Evolutionary conservation across 202 grass and related monocot species (phyloP).

Genomic region (Musa balbisiana): DNA sequence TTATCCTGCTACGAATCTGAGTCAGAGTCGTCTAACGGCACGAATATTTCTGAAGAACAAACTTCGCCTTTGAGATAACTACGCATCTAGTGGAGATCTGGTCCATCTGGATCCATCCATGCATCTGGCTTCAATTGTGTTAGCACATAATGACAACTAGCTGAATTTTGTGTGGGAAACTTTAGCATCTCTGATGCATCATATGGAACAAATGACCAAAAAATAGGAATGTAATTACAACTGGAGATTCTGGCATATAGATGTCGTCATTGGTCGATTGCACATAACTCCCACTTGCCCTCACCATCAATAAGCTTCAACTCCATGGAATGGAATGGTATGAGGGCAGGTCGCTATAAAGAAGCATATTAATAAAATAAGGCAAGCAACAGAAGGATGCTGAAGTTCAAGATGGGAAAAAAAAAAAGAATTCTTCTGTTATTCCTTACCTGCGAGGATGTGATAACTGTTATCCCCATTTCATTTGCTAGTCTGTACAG

Average conservation of each 20-base stretch:
- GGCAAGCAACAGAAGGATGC: background rate
- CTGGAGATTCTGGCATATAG: background rate
- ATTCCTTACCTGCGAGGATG: slow-evolving; percentile 72
- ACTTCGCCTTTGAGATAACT: too few species aligned
- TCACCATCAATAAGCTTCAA: slow-evolving; percentile 92
- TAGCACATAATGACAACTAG: too few species aligned
- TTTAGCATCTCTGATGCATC: background rate
- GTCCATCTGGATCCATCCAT: too few species aligned
- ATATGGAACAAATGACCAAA: background rate
- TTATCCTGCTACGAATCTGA: too few species aligned
- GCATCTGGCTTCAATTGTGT: too few species aligned
- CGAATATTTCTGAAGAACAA: too few species aligned
- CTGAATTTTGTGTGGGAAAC: too few species aligned
- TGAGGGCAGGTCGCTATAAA: slow-evolving; percentile 76
- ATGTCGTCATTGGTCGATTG: slow-evolving; percentile 45
- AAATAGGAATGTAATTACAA: background rate
- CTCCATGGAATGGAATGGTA: slow-evolving; percentile 90
- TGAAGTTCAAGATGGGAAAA: background rate
- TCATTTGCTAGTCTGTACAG: slow-evolving; percentile 74
- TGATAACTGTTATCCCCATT: slow-evolving; percentile 95
- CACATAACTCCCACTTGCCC: slow-evolving; percentile 83
- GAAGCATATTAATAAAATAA: slow-evolving; percentile 17
- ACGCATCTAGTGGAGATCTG: too few species aligned
- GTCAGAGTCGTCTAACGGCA: too few species aligned
- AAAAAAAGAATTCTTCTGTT: background rate